A percentile compares a stretch with the other conserved stretches of the same genome.
Conservation (phyloP, 2,329 filamentous ascomycete species). For the Ophiostoma piceae region DNA sequence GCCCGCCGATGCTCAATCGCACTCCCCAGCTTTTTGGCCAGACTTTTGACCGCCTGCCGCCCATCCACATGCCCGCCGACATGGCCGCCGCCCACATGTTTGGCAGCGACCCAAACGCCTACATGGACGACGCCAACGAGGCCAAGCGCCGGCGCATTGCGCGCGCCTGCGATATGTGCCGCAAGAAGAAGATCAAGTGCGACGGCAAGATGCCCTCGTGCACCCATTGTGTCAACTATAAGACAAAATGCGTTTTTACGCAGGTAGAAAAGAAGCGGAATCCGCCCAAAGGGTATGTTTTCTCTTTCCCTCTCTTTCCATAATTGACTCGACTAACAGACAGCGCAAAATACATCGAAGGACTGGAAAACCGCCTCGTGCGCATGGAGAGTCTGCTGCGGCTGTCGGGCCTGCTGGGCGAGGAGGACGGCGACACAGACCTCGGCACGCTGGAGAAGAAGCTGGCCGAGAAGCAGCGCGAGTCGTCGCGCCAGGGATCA, state of each 20-base stretch:
- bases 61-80: constrained; percentile 53
- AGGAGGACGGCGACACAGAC: constrained; percentile 75
- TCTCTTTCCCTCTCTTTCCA: too few relatives aligned
- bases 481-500: constrained; percentile 46
- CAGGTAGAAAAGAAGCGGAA: constrained; percentile 98
- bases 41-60: constrained; percentile 53
- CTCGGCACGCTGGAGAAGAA: constrained; percentile 82
- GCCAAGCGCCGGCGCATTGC: constrained; percentile 86
- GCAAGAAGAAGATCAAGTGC: constrained; percentile 97
- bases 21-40: constrained; percentile 66
- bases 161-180: constrained; percentile 72
- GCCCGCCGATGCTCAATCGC: constrained; percentile 58
- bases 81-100: constrained; percentile 54
- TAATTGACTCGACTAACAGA: background rate
- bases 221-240: constrained; percentile 95
- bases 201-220: constrained; percentile 93
- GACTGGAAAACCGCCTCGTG: constrained; percentile 87
- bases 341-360: constrained; percentile 89
- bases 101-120: constrained; percentile 46
- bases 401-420: constrained; percentile 77
- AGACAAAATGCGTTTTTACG: constrained; percentile 95
- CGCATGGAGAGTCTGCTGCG: constrained; percentile 90
- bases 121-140: constrained; percentile 66
- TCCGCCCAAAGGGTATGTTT: constrained; percentile 68
- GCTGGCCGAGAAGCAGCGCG: constrained; percentile 46